Evolutionary conservation across 768 basidiomycete genomes (phyloP), one percentile per base, ranked within the genome.

Genomic region (Cystofilobasidium macerans): DNA sequence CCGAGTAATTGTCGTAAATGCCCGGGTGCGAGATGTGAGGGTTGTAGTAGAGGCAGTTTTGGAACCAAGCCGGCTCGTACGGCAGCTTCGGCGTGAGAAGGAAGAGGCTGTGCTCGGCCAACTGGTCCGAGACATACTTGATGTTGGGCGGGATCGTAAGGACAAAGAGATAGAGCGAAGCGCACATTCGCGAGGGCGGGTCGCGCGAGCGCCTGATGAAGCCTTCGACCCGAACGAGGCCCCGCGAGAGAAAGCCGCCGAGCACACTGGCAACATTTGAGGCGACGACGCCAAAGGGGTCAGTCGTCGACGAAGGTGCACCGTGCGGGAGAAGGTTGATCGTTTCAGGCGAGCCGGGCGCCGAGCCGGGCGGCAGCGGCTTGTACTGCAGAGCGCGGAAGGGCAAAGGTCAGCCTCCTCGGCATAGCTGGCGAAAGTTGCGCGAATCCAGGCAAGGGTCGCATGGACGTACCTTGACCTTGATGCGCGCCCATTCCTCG

Each of bases 71-170:
- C 1, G 78, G 77, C 69, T 88, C 85, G 72, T 83, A 86, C 16
- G 84, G 82, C 7, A 83, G 79, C 22, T 82, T 77, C 1, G 95
- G 94, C 71, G 95, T 86, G 72, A 89, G 85, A 56, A 98, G 83
- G 61, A 86, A 79, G 11, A 92, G 78, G 45, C 81, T 81, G 67
- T 81, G 81, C 65, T 83, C 80, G 28, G 84, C 82, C 58, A 98
- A 81, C 72, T 84, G 85, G 72, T 83, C 80, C 69, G 88, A 85
- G 69, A 99, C 86, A 62, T 86, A 84, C 36, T 81, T 78, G 69
- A 98, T 86, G 76, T 97, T 92, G 36, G 89, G 88, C 75, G 94
- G 95, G 6, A 90, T 89, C 7, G 94, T 94, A 76, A 88, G 94
- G 35, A 97, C 84, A 43, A 95, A 83, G 76, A 95, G 82, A 72